Evolutionary conservation across 1,284 basidiomycete genomes (phyloP).

Genomic region (Wallemia ichthyophaga): DNA sequence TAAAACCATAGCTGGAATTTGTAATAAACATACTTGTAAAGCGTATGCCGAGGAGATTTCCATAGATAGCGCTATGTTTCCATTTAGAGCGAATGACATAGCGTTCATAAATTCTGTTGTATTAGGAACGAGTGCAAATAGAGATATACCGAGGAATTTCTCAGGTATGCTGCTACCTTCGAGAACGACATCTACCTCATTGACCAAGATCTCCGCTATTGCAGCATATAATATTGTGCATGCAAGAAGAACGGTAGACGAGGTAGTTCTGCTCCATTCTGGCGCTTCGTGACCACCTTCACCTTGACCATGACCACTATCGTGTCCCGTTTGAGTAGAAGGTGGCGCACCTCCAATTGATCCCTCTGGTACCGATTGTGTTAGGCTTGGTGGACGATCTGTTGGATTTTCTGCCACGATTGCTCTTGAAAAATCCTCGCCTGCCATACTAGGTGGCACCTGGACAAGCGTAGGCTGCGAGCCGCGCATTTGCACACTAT

Average conservation of each 20-base stretch:
- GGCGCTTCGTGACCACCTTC: conserved; percentile 80
- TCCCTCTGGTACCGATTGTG: neutral
- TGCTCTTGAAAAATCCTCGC: conserved; percentile 65
- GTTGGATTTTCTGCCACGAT: conserved; percentile 63
- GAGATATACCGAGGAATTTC: conserved; percentile 84
- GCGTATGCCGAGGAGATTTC: conserved; percentile 81
- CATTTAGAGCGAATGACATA: conserved; percentile 92
- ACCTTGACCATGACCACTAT: conserved; percentile 18
- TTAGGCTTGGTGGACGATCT: conserved; percentile 23
- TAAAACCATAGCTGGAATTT: conserved; percentile 95
- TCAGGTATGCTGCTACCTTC: conserved; percentile 83
- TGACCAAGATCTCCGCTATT: conserved; percentile 88
- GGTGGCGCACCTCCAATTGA: neutral
- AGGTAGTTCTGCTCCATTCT: conserved; percentile 64
- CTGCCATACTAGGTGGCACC: conserved; percentile 34
- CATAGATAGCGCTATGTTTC: conserved; percentile 53
- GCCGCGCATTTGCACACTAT: neutral
- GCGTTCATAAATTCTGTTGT: conserved; percentile 99
- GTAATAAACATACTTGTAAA: conserved; percentile 83
- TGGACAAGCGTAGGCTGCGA: conserved; percentile 19
- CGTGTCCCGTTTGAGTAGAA: neutral
- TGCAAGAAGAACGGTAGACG: conserved; percentile 51
- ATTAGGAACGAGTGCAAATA: conserved; percentile 93
- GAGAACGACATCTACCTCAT: conserved; percentile 83
- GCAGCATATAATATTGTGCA: conserved; percentile 85